Base-by-base conservation (phyloP, 768 basidiomycete species). In the Boletus tylopilopsis region DNA sequence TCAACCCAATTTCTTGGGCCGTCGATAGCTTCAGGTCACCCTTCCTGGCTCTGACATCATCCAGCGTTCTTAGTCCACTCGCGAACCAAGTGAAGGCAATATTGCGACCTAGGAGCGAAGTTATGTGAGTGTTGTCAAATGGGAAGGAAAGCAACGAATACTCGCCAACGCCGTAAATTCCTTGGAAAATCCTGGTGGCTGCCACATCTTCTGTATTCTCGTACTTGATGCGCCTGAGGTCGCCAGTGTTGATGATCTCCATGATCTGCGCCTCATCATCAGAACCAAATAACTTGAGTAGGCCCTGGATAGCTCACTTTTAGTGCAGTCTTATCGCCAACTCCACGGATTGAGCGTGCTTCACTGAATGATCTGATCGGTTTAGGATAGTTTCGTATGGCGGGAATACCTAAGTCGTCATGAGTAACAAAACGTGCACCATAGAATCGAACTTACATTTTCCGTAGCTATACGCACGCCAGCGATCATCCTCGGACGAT, bases 81-180 rank as follows among this genome's bases (percentile, higher is more conserved):
- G 75, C 64, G 63, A 85, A 93, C 84, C 93, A 91, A 57, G 80
- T 70, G 51, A 76, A 76, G 2, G 93, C 90, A 36, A 75, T 85
- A 10, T 71, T 67, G 47, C 74, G 77, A 12, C 92, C 87, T 88
- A n/a, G n/a, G n/a, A n/a, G n/a, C n/a, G 45, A 18, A 19, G 24
- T 21, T 33, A 39, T 21, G 3, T 53, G 8, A 51, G 47, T 23
- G 6, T 44, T 19, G 23, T 21, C 36, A n/a, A 36, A 23, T 11
- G 32, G 21, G 7, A 47, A 27, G 32, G 15, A 27, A 34, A 49
- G 11, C 5, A 7, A 38, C 2, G 7, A n/a, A 11, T 47, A 68
- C 84, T 51, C 52, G 82, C 91, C 93, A 50, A 94, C 90, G 27
- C 89, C 91, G 59, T 94, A 94, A 36, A 96, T 85, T 8, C 88